phyloP scores from a whole-genome alignment of 257 asterid genomes.

The Nicotiana attenuata region DNA sequence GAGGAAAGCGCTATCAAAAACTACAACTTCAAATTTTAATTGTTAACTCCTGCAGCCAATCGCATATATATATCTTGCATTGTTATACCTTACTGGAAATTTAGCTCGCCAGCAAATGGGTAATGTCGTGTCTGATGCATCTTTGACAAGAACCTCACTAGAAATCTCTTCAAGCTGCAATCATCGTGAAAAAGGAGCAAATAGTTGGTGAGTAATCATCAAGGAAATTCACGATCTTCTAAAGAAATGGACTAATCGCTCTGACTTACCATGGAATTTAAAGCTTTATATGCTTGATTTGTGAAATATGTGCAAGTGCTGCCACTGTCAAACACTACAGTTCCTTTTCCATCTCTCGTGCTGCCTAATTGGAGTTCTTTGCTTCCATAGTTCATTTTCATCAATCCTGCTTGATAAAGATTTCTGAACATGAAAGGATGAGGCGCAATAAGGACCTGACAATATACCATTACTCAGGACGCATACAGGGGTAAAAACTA shows the following conservation, averaged over 20 bases:
- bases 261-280: conserved; percentile 45
- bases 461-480: background rate
- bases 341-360: conserved; percentile 27
- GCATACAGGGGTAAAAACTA: background rate
- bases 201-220: conserved; percentile 9
- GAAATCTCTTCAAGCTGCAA: conserved; percentile 49
- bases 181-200: background rate
- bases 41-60: background rate
- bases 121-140: conserved; percentile 50
- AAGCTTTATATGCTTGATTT: conserved; percentile 49
- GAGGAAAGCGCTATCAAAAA: background rate
- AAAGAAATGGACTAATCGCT: background rate
- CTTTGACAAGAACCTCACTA: conserved; percentile 44
- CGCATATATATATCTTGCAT: background rate
- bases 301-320: conserved; percentile 68
- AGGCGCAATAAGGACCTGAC: conserved; percentile 8
- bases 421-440: conserved; percentile 32
- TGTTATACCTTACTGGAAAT: conserved; percentile 43
- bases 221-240: conserved; percentile 9
- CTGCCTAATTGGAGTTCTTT: conserved; percentile 33
- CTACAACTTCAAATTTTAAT: background rate
- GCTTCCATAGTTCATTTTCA: conserved; percentile 52
- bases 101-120: conserved; percentile 68
- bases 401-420: conserved; percentile 51
- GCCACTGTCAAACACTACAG: conserved; percentile 61